These are phyloP conservation scores for Lasiosphaeriaceae sp. DNA, from an alignment of 495 filamentous ascomycete species.

Conservation along the genomic window DNA sequence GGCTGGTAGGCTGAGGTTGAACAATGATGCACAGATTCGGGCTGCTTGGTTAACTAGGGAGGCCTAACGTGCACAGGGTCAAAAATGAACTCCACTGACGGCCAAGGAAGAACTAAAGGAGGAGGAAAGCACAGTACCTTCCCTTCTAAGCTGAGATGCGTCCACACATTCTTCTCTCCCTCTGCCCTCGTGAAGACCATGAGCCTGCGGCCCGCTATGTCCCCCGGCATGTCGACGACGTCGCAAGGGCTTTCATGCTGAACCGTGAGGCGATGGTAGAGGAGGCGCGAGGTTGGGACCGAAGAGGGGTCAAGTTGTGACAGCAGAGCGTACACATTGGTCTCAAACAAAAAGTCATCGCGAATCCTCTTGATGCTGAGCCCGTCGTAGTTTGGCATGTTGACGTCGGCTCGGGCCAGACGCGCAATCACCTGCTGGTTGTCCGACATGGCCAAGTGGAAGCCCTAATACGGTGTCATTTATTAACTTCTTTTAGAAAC, in stretches of 20 bases:
- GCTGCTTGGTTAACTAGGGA: constrained; percentile 15
- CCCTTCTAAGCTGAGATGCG: constrained; percentile 16
- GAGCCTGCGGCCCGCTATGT: constrained; percentile 27
- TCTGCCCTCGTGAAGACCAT: constrained; percentile 28
- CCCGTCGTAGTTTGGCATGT: neutral
- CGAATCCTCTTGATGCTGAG: neutral
- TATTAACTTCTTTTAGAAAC: too few relatives aligned
- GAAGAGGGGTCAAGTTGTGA: too few relatives aligned
- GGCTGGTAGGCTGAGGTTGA: constrained; percentile 24
- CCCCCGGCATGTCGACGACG: constrained; percentile 3
- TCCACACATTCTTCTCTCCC: constrained; percentile 24
- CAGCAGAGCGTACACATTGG: neutral
- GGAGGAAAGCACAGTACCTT: constrained; percentile 17
- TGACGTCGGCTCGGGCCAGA: neutral
- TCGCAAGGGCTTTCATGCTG: constrained; percentile 12
- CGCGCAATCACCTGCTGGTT: neutral
- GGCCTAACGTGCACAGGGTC: neutral
- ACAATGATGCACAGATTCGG: constrained; percentile 29
- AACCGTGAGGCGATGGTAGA: constrained; percentile 27
- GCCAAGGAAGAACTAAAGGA: neutral
- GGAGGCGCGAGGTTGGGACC: constrained; percentile 5
- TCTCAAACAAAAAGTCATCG: neutral
- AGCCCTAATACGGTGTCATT: neutral
- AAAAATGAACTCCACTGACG: neutral
- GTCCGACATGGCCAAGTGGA: neutral